phyloP scores from a whole-genome alignment of 1,284 basidiomycete genomes.

The Leccinum variabile region DNA sequence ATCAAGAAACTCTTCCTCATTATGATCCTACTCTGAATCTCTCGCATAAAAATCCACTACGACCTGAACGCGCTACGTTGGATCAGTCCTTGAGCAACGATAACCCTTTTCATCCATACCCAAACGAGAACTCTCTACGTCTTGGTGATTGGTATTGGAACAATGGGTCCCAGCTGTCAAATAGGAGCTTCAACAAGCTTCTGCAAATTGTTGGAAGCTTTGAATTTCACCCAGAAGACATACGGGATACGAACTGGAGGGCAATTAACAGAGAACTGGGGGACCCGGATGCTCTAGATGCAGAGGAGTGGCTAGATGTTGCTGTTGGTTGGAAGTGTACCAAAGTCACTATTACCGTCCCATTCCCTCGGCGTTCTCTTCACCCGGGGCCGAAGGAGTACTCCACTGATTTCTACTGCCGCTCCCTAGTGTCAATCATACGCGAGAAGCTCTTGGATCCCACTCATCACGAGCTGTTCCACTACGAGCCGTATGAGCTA shows the following conservation, averaged over 20 bases:
- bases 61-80: neutral
- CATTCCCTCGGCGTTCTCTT: neutral
- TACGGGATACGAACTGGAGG: neutral
- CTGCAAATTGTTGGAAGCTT: neutral
- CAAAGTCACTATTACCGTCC: neutral
- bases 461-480: neutral
- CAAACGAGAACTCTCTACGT: neutral
- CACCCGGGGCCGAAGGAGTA: neutral
- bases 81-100: neutral
- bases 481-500: neutral
- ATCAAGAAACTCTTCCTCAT: neutral
- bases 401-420: neutral
- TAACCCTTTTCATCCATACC: neutral
- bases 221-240: neutral
- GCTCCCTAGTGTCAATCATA: neutral
- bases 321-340: neutral
- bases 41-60: neutral
- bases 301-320: neutral
- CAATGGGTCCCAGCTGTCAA: neutral
- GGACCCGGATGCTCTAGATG: neutral
- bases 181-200: neutral
- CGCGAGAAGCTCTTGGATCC: neutral
- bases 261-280: neutral
- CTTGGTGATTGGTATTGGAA: neutral
- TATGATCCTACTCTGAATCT: neutral